Evolutionary conservation across 1,139 yeast species (phyloP).

Genomic region (Suhomyces kunorum): DNA sequence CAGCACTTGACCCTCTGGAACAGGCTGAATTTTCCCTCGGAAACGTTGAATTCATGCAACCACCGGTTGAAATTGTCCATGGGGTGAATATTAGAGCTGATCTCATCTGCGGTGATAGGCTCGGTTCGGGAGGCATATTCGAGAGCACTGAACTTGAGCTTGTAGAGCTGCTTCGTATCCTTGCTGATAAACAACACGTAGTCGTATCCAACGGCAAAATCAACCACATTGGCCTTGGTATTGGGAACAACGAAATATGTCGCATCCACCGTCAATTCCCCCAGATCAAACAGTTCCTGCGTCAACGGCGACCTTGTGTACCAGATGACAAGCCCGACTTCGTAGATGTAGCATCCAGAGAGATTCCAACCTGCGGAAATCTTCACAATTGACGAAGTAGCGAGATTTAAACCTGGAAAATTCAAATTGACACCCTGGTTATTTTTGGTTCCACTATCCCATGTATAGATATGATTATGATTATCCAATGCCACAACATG

Average conservation of each 20-base stretch:
- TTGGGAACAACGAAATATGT: conserved; percentile 43
- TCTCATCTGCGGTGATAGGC: conserved; percentile 12
- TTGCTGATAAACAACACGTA: conserved; percentile 51
- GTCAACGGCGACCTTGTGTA: conserved; percentile 41
- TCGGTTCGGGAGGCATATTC: conserved; percentile 13
- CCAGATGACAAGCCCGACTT: conserved; percentile 66
- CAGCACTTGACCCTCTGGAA: conserved; percentile 54
- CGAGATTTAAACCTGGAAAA: conserved; percentile 32
- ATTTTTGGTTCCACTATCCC: conserved; percentile 56
- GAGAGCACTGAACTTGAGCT: conserved; percentile 36
- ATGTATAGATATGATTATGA: conserved; percentile 53
- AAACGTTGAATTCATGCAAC: conserved; percentile 24
- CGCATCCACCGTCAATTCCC: conserved; percentile 29
- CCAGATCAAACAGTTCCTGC: conserved; percentile 22
- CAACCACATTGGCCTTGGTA: conserved; percentile 46
- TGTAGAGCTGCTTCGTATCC: conserved; percentile 44
- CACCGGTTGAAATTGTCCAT: conserved; percentile 32
- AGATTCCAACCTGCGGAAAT: conserved; percentile 73
- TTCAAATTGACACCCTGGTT: conserved; percentile 49
- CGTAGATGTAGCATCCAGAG: conserved; percentile 52
- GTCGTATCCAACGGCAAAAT: conserved; percentile 57
- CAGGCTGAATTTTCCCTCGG: conserved; percentile 19
- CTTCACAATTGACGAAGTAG: conserved; percentile 32
- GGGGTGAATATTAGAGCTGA: conserved; percentile 14
- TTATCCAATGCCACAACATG: conserved; percentile 66